Evolutionary conservation across 176 grass and related monocot species (phyloP).

Genomic region (Metroxylon sagu): DNA sequence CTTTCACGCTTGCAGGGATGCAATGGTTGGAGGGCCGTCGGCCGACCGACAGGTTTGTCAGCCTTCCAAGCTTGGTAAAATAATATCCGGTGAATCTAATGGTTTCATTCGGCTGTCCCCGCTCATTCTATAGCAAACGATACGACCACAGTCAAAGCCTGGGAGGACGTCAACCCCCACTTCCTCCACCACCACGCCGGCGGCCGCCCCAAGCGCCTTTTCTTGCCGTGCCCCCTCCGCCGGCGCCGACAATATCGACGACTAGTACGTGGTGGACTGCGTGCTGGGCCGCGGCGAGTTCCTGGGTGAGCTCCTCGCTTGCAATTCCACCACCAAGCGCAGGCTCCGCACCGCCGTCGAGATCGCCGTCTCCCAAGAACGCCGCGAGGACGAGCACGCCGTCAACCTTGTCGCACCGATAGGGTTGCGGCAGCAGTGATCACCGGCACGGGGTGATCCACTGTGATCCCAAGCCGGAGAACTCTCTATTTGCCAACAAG

Average conservation of each 20-base stretch:
- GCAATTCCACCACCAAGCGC: constrained; percentile 97
- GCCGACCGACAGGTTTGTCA: no score
- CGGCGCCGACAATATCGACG: constrained; percentile 33
- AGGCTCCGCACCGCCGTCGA: constrained; percentile 84
- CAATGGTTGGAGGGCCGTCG: no score
- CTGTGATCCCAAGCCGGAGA: constrained; percentile 86
- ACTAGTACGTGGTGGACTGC: constrained; percentile 1
- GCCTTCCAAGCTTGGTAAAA: no score
- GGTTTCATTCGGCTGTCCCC: no score
- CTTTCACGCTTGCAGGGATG: no score
- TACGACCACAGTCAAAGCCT: constrained; percentile 46
- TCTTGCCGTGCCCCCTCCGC: constrained; percentile 1
- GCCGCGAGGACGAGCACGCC: constrained; percentile 85
- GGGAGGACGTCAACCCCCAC: constrained; percentile 35
- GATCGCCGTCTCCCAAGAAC: constrained; percentile 73
- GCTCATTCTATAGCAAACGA: constrained; percentile 58
- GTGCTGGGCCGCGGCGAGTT: no score
- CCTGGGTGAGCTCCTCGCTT: constrained; percentile 56
- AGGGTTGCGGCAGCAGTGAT: constrained; percentile 65
- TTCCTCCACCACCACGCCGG: not conserved
- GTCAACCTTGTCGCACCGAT: constrained; percentile 90
- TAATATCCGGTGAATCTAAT: no score
- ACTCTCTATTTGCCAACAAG: constrained; percentile 86
- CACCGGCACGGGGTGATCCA: constrained; percentile 84
- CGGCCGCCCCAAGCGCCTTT: no score